A percentile compares a stretch with the other conserved stretches of the same genome.
Conservation (phyloP, 805 yeast species). For the Kodamaea leandrae region DNA sequence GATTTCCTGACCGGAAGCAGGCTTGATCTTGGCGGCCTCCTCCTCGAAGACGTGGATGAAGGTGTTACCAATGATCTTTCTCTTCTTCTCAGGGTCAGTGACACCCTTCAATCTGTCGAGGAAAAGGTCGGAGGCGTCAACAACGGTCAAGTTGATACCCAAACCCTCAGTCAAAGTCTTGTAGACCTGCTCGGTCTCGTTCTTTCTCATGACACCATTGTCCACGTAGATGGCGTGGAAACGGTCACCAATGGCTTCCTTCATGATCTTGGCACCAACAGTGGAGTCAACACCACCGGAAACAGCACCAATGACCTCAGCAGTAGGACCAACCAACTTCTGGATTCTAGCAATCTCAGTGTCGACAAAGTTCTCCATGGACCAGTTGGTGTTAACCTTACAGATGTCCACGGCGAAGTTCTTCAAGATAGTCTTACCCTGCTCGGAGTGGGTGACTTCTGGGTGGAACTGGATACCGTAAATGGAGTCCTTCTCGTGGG, state of each 20-base stretch:
- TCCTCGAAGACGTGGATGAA: constrained; percentile 96
- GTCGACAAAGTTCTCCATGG: constrained; percentile 96
- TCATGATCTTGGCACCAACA: constrained; percentile 97
- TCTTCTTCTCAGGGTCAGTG: constrained; percentile 97
- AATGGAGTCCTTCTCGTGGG: constrained; percentile 67
- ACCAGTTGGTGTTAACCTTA: constrained; percentile 87
- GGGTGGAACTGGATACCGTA: constrained; percentile 99
- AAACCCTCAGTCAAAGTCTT: constrained; percentile 87
- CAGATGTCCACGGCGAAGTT: constrained; percentile 94
- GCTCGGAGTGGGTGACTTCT: constrained; percentile 93
- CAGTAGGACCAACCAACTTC: constrained; percentile 90
- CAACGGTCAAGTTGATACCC: constrained; percentile 91
- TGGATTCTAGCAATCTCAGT: constrained; percentile 94
- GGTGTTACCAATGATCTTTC: constrained; percentile 97
- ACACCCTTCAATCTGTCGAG: constrained; percentile 84
- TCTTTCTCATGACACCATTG: constrained; percentile 94
- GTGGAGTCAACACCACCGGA: constrained; percentile 99
- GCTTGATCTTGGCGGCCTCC: constrained; percentile 88
- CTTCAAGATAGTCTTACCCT: constrained; percentile 82
- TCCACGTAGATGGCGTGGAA: constrained; percentile 98
- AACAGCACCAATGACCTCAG: constrained; percentile 99
- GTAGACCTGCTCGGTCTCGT: constrained; percentile 88
- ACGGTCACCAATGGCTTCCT: constrained; percentile 97
- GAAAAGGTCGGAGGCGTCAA: constrained; percentile 92
- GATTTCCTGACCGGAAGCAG: constrained; percentile 83